phyloP scores from a whole-genome alignment of 495 filamentous ascomycete species.

The Penicillium verhagenii region DNA sequence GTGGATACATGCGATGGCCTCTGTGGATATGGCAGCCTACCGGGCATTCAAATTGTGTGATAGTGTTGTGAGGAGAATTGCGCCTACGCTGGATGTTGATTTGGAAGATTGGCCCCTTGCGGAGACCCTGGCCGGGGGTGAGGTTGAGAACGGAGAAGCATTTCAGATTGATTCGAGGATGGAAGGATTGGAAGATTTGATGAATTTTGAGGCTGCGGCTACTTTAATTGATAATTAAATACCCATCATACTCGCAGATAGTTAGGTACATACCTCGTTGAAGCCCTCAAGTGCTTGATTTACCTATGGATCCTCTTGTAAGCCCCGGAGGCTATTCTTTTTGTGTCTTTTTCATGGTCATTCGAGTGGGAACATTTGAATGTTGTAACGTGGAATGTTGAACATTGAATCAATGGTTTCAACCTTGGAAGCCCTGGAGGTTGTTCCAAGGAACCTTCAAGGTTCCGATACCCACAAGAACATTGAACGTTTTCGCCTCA shows the following conservation, averaged over 20 bases:
- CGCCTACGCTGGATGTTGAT: constrained; percentile 28
- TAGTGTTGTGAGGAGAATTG: constrained; percentile 28
- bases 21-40: constrained; percentile 40
- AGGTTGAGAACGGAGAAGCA: not conserved
- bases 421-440: too few species aligned
- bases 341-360: too few species aligned
- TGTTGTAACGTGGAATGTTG: too few species aligned
- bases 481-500: too few species aligned
- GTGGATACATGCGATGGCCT: constrained; percentile 49
- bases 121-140: not conserved
- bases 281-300: not conserved
- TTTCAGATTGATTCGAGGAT: constrained; percentile 4
- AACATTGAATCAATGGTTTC: too few species aligned
- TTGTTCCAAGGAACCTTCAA: too few species aligned
- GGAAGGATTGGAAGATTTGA: constrained; percentile 17
- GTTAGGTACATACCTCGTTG: too few species aligned
- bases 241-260: too few species aligned
- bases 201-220: constrained; percentile 17
- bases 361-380: not conserved
- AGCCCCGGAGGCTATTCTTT: too few species aligned
- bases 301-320: not conserved
- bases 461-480: too few species aligned
- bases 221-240: not conserved
- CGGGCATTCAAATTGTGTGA: constrained; percentile 50
- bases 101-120: constrained; percentile 29